phyloP scores from a whole-genome alignment of 2,329 filamentous ascomycete species.

The Dothistroma pini region DNA sequence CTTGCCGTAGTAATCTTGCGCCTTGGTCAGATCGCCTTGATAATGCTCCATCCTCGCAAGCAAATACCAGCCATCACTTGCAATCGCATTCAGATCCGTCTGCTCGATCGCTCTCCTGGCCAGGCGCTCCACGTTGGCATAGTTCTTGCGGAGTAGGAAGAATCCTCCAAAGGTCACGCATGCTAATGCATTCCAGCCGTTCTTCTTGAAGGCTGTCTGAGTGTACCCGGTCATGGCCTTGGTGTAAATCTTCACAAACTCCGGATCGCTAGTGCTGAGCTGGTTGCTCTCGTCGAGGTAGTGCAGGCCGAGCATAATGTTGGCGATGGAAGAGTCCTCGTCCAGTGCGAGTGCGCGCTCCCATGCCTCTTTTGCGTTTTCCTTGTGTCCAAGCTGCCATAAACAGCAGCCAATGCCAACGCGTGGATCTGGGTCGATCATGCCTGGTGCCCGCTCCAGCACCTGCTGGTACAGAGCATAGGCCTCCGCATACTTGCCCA shows the following conservation, averaged over 20 bases:
- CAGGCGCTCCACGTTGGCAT: slow-evolving; percentile 76
- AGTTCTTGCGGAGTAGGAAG: slow-evolving; percentile 78
- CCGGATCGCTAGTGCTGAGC: slow-evolving; percentile 75
- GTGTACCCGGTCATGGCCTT: slow-evolving; percentile 94
- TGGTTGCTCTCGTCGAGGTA: slow-evolving; percentile 84
- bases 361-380: slow-evolving; percentile 88
- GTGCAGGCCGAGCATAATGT: slow-evolving; percentile 84
- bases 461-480: slow-evolving; percentile 83
- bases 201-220: slow-evolving; percentile 87
- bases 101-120: slow-evolving; percentile 91
- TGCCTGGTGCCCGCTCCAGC: slow-evolving; percentile 76
- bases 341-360: slow-evolving; percentile 79
- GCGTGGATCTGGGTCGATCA: slow-evolving; percentile 89
- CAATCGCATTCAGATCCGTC: slow-evolving; percentile 93
- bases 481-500: slow-evolving; percentile 81
- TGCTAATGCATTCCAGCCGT: slow-evolving; percentile 85
- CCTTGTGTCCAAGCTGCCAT: slow-evolving; percentile 93
- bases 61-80: slow-evolving; percentile 96
- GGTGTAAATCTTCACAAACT: slow-evolving; percentile 82
- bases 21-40: slow-evolving; percentile 67
- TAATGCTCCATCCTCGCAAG: slow-evolving; percentile 90
- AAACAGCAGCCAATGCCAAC: slow-evolving; percentile 96
- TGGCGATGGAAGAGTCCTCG: slow-evolving; percentile 81
- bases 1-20: slow-evolving; percentile 80
- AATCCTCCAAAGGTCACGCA: slow-evolving; percentile 88